Conservation (phyloP, 1,139 yeast genomes). For the Lodderomyces margitis region DNA sequence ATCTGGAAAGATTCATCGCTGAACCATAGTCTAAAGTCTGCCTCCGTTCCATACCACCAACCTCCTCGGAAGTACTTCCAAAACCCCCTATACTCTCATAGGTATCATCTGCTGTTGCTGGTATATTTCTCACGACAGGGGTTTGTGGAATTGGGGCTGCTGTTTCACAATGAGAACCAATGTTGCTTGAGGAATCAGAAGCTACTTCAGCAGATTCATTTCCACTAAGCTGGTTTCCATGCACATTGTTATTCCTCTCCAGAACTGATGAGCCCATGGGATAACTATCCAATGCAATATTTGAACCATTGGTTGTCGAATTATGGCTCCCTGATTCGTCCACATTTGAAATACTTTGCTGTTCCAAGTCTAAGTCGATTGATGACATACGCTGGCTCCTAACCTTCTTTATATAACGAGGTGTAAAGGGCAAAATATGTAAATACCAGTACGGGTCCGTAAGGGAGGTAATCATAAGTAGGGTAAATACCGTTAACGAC, state of each 20-base stretch:
- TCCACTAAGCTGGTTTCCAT: background rate
- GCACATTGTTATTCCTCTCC: background rate
- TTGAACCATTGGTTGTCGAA: slow-evolving; percentile 10
- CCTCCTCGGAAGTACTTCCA: background rate
- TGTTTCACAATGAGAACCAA: background rate
- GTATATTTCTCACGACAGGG: background rate
- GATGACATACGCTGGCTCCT: background rate
- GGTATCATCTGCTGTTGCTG: background rate
- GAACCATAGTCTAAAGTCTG: background rate
- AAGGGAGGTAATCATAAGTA: slow-evolving; percentile 2
- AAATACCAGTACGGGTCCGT: slow-evolving; percentile 1
- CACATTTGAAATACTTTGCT: background rate
- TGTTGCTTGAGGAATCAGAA: background rate
- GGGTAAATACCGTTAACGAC: slow-evolving; percentile 1
- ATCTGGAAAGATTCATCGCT: background rate
- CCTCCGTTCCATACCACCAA: background rate
- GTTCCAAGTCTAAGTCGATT: background rate
- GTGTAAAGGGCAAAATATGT: background rate
- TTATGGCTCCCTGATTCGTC: background rate
- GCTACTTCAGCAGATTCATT: background rate
- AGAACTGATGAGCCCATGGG: slow-evolving; percentile 11
- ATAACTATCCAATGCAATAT: slow-evolving; percentile 16
- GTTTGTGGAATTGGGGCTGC: background rate
- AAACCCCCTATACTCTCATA: background rate
- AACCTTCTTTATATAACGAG: background rate